Conservation (phyloP, 805 yeast species). For the Wickerhamiella lipophila region DNA sequence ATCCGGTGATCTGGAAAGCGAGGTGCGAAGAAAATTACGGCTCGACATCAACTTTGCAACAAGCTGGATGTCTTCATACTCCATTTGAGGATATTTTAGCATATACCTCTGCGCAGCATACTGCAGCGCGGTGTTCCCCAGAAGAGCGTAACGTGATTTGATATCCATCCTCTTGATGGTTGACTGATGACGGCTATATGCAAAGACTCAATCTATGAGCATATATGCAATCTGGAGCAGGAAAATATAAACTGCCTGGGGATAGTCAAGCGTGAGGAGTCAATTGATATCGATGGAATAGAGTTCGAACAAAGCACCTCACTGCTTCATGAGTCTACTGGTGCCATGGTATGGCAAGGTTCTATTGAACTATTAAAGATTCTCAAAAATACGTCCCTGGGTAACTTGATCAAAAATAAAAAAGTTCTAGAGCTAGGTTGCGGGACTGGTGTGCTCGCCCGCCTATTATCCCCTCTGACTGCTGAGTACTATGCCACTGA, state of each 20-base stretch:
- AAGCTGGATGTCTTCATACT: background rate
- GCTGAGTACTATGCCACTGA: slow-evolving; percentile 18
- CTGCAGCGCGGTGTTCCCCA: background rate
- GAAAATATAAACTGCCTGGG: background rate
- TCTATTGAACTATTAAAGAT: slow-evolving; percentile 16
- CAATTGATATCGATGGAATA: slow-evolving; percentile 9
- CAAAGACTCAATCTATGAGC: slow-evolving; percentile 13
- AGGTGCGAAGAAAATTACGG: background rate
- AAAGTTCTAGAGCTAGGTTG: slow-evolving; percentile 20
- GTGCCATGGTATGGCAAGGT: slow-evolving; percentile 21
- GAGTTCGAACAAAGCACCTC: slow-evolving; percentile 16
- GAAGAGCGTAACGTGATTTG: background rate
- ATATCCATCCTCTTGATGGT: background rate
- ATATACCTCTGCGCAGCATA: background rate
- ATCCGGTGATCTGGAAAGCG: background rate
- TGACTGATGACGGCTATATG: background rate
- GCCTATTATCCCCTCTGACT: slow-evolving; percentile 10
- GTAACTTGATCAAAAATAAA: background rate
- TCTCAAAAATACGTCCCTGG: background rate
- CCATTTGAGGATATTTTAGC: background rate
- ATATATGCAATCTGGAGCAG: slow-evolving; percentile 12
- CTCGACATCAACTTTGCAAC: background rate
- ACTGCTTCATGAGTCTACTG: slow-evolving; percentile 19
- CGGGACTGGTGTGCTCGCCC: slow-evolving; percentile 22
- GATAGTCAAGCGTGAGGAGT: background rate